Base-by-base conservation (phyloP, 2,329 filamentous ascomycete species). In the Colletotrichum chlorophyti region DNA sequence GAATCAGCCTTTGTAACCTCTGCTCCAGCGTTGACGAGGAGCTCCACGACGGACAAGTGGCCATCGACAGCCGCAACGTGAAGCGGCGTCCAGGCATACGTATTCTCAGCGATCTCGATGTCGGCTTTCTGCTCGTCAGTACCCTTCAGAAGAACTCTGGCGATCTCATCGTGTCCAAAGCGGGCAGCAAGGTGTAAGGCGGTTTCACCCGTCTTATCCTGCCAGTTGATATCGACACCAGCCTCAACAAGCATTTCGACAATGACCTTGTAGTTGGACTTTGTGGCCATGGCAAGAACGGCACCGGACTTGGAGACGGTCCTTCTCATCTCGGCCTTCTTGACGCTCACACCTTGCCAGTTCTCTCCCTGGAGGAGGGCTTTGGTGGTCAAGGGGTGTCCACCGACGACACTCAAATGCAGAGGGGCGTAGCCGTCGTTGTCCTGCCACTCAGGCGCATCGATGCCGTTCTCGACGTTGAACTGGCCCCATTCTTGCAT, bases 21-120 rank as follows among this genome's bases (percentile, higher is more conserved):
- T 0, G 92, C 91, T 1, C 91, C 91, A 19, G 90, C 89, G 45
- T 89, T 84, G 35, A 96, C 83, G 5, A 99, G 80, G 21, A 95
- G 79, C 68, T 93, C 83, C 1, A 91, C 91, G 35, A 97, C 85
- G 0, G 82, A 75, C 10, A 92, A 73, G 63, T 93, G 89, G 0
- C 94, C 94, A 68, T 99, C 93, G 3, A 98, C 94, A 51, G 90
- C 91, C 9, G 94, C 91, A 63, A 97, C 90, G 69, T 97, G 95
- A 11, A 99, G 79, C n/a, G 95, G 91, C 1, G 95, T 97, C 94
- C 95, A 99, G 3, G 89, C 87, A 69, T 96, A 98, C 0, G 90
- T 89, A 51, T 89, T 90, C 69, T 99, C 95, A 0, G 83, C 76
- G 31, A 96, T 76, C 66, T 97, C 90, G 1, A 93, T 77, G 61